A percentile compares a stretch with the other conserved stretches of the same genome.
Conservation (phyloP, 495 filamentous ascomycete species). For the Hyaloscypha bicolor region DNA sequence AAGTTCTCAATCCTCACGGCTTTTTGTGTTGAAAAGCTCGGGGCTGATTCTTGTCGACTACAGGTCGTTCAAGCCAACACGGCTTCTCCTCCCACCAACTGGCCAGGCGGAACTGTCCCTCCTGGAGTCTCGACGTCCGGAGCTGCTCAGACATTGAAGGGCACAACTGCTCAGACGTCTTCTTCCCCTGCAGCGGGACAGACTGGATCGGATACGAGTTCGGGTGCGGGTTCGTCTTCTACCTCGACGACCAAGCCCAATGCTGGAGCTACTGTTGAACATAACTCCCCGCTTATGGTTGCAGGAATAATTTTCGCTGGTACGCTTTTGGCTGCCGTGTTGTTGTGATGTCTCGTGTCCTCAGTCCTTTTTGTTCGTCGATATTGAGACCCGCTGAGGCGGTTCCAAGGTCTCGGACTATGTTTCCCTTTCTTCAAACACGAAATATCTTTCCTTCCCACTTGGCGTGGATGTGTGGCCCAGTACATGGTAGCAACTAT, state of each 20-base stretch:
- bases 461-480: no score
- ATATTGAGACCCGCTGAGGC: not conserved
- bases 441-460: no score
- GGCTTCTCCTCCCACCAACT: not conserved
- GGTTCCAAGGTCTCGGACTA: no score
- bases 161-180: not conserved
- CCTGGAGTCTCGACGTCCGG: not conserved
- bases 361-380: not conserved
- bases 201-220: not conserved
- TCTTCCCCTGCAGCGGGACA: not conserved
- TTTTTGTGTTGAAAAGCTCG: not conserved
- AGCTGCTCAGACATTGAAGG: not conserved
- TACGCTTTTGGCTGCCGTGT: not conserved
- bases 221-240: not conserved
- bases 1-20: not conserved
- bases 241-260: not conserved
- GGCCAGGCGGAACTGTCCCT: not conserved
- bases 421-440: no score
- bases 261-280: not conserved
- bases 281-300: not conserved
- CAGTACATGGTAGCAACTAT: no score
- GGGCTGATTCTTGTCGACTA: not conserved
- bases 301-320: not conserved
- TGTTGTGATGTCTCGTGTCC: not conserved
- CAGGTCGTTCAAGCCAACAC: not conserved